Base-by-base conservation (phyloP, 441 rosid species). In the Cnidoscolus chayamansa region DNA sequence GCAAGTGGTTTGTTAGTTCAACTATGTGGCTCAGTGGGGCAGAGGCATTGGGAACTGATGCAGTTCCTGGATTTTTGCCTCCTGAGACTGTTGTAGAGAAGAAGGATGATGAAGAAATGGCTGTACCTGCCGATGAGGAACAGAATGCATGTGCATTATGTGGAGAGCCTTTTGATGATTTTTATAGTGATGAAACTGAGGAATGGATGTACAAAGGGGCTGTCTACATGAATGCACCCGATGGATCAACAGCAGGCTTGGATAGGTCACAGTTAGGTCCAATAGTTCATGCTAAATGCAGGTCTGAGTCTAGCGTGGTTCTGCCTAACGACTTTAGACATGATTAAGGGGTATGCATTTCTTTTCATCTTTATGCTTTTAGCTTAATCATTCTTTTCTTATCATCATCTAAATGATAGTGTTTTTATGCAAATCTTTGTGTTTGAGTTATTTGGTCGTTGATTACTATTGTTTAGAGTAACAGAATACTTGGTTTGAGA, bases 1-100 rank as follows among this genome's bases (percentile, higher is more conserved):
- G 98, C 64, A 96, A 92, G 85, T 90, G 96, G 98, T 96, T 96
- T 86, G 99, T 96, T 53, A 87, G 93, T 83, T 79, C 83, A 48
- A 86, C 84, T 77, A 93, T 96, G 98, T 96, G 98, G 98, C 99
- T 96, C 69, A 90, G 96, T 81, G 98, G 99, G 54, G 97, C 98
- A 0, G 98, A 93, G 82, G 94, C 99, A 74, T 78, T 96, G 82
- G 98, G 98, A 76, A 81, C 86, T 76, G 97, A 91, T 57, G 88
- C 97, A 72, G 94, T 83, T 72, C 98, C 98, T 66, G 96, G 98
- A 15, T 96, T 96, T 82, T 84, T 93, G 77, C 89, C 96, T 7
- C 56, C 81, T 48, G 98, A 92, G 81, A 76, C 85, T 51, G 67
- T 79, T 31, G 81, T 83, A 66, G 99, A 93, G 81, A 87, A 87